These are phyloP conservation scores for Penicillium fimorum DNA, from an alignment of 495 filamentous ascomycete species.

Conservation along the genomic window DNA sequence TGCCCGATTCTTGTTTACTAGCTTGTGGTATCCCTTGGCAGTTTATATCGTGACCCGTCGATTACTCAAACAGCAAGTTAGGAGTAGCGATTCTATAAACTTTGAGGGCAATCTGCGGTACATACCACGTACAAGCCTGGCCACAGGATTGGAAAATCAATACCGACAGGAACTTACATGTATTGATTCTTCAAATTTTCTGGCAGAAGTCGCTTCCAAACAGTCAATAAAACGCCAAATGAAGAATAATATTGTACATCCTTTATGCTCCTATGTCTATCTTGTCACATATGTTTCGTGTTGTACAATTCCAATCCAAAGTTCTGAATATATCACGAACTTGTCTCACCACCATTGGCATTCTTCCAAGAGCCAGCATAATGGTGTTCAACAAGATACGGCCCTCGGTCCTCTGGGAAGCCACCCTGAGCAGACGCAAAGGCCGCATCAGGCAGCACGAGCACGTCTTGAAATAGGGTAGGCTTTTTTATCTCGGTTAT, in stretches of 20 bases:
- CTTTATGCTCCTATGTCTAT: neutral
- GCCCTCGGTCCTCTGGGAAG: conserved; percentile 16
- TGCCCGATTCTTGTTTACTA: no score
- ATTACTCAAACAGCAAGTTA: no score
- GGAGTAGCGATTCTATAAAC: no score
- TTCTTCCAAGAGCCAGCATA: conserved; percentile 35
- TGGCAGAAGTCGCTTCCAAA: neutral
- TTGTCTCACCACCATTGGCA: conserved; percentile 14
- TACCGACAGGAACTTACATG: neutral
- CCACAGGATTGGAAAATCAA: no score
- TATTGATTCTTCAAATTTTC: neutral
- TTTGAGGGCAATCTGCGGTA: no score
- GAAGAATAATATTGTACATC: no score
- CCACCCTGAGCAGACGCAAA: conserved; percentile 25
- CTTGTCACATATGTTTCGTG: neutral
- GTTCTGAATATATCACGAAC: neutral
- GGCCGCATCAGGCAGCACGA: conserved; percentile 30
- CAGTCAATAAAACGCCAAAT: neutral
- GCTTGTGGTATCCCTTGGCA: no score
- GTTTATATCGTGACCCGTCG: no score
- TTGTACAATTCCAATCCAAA: neutral
- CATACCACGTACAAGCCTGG: no score
- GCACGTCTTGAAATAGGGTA: conserved; percentile 24
- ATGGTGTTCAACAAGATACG: conserved; percentile 31
- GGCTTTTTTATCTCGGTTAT: conserved; percentile 24